Evolutionary conservation across 306 rosid genomes (phyloP).

Genomic region (Fragaria nilgerrensis): DNA sequence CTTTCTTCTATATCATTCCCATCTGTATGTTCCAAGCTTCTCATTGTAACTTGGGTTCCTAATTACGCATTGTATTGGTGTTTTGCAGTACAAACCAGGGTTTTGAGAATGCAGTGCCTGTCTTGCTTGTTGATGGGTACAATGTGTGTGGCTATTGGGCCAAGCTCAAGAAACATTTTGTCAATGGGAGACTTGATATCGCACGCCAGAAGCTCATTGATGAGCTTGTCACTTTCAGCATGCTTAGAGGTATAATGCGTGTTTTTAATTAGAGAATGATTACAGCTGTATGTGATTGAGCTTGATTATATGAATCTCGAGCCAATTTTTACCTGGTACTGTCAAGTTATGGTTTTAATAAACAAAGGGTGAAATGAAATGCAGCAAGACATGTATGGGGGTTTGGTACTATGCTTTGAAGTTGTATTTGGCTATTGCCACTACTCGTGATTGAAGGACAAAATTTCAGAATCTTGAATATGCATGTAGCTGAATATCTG

Average conservation of each 20-base stretch:
- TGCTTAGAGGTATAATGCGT: slow-evolving; percentile 64
- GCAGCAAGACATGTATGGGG: background rate
- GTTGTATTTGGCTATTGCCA: background rate
- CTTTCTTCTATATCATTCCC: slow-evolving; percentile 5
- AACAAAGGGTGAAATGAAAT: background rate
- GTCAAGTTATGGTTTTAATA: background rate
- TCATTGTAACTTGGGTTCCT: slow-evolving; percentile 16
- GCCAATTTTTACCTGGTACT: background rate
- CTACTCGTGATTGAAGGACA: background rate
- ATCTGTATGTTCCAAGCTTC: background rate
- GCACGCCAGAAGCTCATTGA: slow-evolving; percentile 86
- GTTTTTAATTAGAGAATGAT: background rate
- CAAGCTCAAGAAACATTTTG: slow-evolving; percentile 80
- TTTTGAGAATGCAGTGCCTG: slow-evolving; percentile 63
- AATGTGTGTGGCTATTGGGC: slow-evolving; percentile 94
- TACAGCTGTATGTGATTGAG: background rate
- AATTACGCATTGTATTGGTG: background rate
- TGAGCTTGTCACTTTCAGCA: slow-evolving; percentile 74
- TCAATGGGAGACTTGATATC: slow-evolving; percentile 65
- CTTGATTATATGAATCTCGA: background rate
- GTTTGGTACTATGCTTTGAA: background rate
- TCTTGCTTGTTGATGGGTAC: slow-evolving; percentile 90
- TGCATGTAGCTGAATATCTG: background rate
- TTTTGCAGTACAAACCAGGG: slow-evolving; percentile 72
- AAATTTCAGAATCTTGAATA: background rate